Base-by-base conservation (phyloP, 108 stramenopile species). In the Hondaea fermentalgiana region DNA sequence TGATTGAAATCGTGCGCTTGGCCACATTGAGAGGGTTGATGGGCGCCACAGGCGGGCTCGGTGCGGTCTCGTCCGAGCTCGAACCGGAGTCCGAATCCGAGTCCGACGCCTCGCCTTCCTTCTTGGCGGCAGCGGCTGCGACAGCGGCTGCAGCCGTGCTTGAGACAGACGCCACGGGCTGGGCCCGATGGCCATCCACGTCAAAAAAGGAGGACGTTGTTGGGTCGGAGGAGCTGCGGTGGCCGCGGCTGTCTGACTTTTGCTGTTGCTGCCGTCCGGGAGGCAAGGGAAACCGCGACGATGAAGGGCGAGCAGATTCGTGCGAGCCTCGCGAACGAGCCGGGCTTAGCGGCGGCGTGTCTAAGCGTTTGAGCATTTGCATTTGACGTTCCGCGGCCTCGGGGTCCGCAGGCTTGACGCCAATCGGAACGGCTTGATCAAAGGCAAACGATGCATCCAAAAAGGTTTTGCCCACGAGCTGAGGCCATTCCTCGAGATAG, bases 341-440 rank as follows among this genome's bases (percentile, higher is more conserved):
- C 14, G 64, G 64, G 64, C 64, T 69, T 1, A 69, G 64, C 10
- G 64, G 64, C 64, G 64, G 64, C 4, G 64, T 42, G 8, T 69
- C 64, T 14, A 69, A 23, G 64, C 64, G 64, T 23, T 69, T 69
- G 3, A 69, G 6, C 45, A 47, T 8, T 47, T 53, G 76, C 51
- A 83, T 12, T 45, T 83, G 76, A 0, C 28, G 49, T 12, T 21
- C 76, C n/a, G 76, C 45, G 3, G n/a, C 49, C 28, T 87, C 43
- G 4, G 76, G 89, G 69, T 90, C 51, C 21, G 49, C 57, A 29
- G 60, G 87, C 51, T 89, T 91, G 44, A 93, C 87, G 10, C 93
- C 93, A 21, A 93, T 87, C 3, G 92, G 92, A 42, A 92, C 57
- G 19, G 93, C 93, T 28, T 93, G 91, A 57, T 91, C 91, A 87